These are phyloP conservation scores for Entrophospora sp. DNA, from an alignment of 192 early-diverging fungal species.

Conservation along the genomic window DNA sequence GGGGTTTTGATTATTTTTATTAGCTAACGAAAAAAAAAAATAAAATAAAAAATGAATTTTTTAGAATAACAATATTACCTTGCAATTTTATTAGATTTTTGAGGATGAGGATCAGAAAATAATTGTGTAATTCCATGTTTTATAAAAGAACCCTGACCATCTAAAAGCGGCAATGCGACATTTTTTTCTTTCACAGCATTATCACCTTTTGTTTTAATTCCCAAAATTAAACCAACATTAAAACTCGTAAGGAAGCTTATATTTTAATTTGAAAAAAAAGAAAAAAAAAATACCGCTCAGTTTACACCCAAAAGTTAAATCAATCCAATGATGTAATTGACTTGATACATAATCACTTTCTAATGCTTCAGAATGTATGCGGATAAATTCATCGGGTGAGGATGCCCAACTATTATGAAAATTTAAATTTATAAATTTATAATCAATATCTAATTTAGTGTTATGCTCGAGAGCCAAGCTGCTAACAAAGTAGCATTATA, in stretches of 20 bases:
- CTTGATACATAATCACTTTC: slow-evolving; percentile 70
- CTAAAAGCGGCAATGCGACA: slow-evolving; percentile 53
- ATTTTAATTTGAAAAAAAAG: background rate
- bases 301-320: slow-evolving; percentile 82
- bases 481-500: too few species aligned
- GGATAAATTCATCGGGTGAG: slow-evolving; percentile 71
- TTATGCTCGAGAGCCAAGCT: too few species aligned
- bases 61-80: too few species aligned
- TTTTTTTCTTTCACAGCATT: slow-evolving; percentile 72
- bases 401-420: slow-evolving; percentile 53
- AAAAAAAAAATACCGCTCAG: slow-evolving; percentile 32
- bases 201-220: slow-evolving; percentile 37
- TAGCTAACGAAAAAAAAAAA: too few species aligned
- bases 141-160: slow-evolving; percentile 79
- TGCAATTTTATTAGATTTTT: slow-evolving; percentile 16
- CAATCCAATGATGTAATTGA: slow-evolving; percentile 78
- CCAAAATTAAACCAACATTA: background rate
- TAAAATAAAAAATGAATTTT: too few species aligned
- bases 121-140: slow-evolving; percentile 70
- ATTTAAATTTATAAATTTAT: slow-evolving; percentile 19
- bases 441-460: too few species aligned
- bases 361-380: slow-evolving; percentile 68
- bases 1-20: too few species aligned
- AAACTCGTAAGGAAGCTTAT: background rate
- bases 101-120: slow-evolving; percentile 80